Evolutionary conservation across 495 filamentous ascomycete genomes (phyloP).

Genomic region (Penicillium canariense): DNA sequence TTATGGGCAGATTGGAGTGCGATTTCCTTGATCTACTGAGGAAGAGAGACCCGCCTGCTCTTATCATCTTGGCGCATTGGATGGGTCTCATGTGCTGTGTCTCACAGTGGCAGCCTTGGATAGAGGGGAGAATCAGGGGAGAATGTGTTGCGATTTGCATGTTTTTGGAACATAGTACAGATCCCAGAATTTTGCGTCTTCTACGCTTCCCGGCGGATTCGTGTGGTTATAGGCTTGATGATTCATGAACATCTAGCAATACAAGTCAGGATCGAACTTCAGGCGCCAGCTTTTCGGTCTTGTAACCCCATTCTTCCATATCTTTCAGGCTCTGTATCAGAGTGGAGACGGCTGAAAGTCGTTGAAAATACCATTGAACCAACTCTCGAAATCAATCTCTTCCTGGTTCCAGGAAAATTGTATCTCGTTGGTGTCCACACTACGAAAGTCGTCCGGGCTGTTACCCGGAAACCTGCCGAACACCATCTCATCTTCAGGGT

Average conservation of each 20-base stretch:
- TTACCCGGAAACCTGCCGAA: conserved; percentile 13
- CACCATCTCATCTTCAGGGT: conserved; percentile 19
- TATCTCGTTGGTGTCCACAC: conserved; percentile 22
- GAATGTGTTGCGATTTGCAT: conserved; percentile 48
- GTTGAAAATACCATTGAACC: conserved; percentile 32
- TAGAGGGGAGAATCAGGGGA: conserved; percentile 34
- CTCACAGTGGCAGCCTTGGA: conserved; percentile 38
- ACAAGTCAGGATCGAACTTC: not conserved
- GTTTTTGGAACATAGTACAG: conserved; percentile 34
- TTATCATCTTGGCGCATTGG: conserved; percentile 47
- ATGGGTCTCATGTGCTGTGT: conserved; percentile 36
- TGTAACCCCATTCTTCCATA: too few species aligned
- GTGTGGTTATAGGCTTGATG: conserved; percentile 69
- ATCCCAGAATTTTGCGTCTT: conserved; percentile 23
- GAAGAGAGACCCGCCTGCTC: conserved; percentile 38
- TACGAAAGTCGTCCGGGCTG: conserved; percentile 16
- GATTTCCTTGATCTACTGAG: conserved; percentile 34
- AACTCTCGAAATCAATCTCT: conserved; percentile 30
- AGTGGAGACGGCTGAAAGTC: conserved; percentile 15
- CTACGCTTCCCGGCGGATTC: conserved; percentile 59
- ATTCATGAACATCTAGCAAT: not conserved
- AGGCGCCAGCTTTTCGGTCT: too few species aligned
- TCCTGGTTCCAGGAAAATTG: conserved; percentile 24
- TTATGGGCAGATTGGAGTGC: conserved; percentile 34
- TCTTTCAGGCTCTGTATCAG: not conserved